Percentiles rank a stretch among this genome's conserved stretches.
Evolutionary conservation across 2,329 filamentous ascomycete genomes (phyloP).

Genomic region (Aureobasidium zeae): DNA sequence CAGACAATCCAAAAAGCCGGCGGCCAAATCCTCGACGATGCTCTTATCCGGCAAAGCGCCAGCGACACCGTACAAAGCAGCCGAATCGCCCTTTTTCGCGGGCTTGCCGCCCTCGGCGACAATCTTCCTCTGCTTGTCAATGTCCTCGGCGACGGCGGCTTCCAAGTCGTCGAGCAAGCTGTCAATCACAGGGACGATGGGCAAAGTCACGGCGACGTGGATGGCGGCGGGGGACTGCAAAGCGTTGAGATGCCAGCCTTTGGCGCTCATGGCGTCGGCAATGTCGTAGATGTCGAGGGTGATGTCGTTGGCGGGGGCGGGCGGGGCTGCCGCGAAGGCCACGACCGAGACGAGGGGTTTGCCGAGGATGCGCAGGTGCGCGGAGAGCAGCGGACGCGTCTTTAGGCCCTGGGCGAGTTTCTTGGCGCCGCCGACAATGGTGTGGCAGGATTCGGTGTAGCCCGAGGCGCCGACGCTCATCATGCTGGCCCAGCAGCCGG

Average conservation of each 20-base stretch:
- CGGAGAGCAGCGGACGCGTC: conserved; percentile 56
- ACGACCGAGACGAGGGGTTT: conserved; percentile 83
- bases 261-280: conserved; percentile 72
- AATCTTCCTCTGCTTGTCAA: conserved; percentile 69
- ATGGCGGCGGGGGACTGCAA: conserved; percentile 86
- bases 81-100: conserved; percentile 62
- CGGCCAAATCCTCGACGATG: conserved; percentile 81
- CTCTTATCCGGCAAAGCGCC: conserved; percentile 93
- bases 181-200: conserved; percentile 73
- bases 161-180: conserved; percentile 62
- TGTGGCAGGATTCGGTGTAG: conserved; percentile 76
- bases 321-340: conserved; percentile 71
- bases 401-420: conserved; percentile 68
- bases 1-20: conserved; percentile 82
- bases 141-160: conserved; percentile 56
- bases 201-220: conserved; percentile 86
- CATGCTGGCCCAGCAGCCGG: conserved; percentile 87
- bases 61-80: conserved; percentile 88
- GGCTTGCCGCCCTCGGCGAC: conserved; percentile 55
- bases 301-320: no score
- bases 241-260: conserved; percentile 93
- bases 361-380: conserved; percentile 72
- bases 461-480: conserved; percentile 81
- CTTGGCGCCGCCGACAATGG: conserved; percentile 81
- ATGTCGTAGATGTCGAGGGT: conserved; percentile 91